Evolutionary conservation across 371 early-diverging fungal species (phyloP).

Genomic region (Rhizopus arrhizus): DNA sequence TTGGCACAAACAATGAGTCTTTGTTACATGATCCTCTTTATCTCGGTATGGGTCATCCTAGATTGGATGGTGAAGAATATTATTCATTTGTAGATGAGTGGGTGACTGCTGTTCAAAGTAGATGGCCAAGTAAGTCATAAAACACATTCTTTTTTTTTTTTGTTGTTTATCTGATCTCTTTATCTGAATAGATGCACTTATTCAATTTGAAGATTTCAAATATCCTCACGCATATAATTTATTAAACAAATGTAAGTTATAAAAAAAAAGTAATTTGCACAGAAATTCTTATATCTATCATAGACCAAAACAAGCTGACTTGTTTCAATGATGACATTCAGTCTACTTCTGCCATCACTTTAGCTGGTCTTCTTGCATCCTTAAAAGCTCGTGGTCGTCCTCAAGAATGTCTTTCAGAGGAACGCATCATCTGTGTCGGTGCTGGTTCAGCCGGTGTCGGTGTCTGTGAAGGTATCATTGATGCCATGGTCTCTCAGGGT

Average conservation of each 20-base stretch:
- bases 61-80: slow-evolving; percentile 63
- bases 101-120: slow-evolving; percentile 60
- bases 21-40: slow-evolving; percentile 62
- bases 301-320: slow-evolving; percentile 56
- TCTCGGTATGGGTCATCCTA: slow-evolving; percentile 66
- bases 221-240: slow-evolving; percentile 62
- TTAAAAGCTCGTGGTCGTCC: slow-evolving; percentile 54
- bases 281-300: not conserved
- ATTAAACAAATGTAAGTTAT: slow-evolving; percentile 52
- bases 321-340: slow-evolving; percentile 77
- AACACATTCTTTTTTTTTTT: not conserved
- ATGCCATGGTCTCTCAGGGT: slow-evolving; percentile 64
- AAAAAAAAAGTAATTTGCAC: not conserved
- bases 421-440: slow-evolving; percentile 65
- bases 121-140: slow-evolving; percentile 58
- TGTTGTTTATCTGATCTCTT: not conserved
- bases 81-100: slow-evolving; percentile 70
- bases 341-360: slow-evolving; percentile 61
- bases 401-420: slow-evolving; percentile 42
- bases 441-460: slow-evolving; percentile 73
- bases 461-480: slow-evolving; percentile 66
- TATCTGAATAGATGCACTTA: slow-evolving; percentile 38
- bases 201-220: slow-evolving; percentile 63
- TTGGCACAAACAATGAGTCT: slow-evolving; percentile 85
- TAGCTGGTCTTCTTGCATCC: slow-evolving; percentile 64